Conservation (phyloP, 768 basidiomycete genomes). For the Trametes coccinea region DNA sequence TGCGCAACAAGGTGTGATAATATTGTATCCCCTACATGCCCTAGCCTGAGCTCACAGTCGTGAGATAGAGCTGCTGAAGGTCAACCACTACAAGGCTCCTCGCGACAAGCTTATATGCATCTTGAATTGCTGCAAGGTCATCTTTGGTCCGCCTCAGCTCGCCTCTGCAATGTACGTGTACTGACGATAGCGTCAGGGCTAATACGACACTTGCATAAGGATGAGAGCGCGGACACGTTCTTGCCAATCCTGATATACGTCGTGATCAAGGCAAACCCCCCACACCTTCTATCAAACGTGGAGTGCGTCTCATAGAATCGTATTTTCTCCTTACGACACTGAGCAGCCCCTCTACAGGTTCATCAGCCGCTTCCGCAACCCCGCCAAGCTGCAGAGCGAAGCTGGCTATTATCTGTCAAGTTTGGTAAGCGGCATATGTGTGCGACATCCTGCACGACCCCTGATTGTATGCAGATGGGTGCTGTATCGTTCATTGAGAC, state of each 20-base stretch:
- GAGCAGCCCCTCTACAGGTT: constrained; percentile 54
- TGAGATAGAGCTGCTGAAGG: constrained; percentile 80
- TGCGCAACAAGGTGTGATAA: constrained; percentile 73
- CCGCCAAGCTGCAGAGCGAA: constrained; percentile 88
- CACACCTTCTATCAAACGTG: constrained; percentile 90
- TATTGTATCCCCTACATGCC: too few species aligned
- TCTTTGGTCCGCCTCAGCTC: constrained; percentile 72
- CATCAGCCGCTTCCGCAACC: constrained; percentile 92
- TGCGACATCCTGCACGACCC: not conserved
- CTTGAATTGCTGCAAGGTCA: constrained; percentile 97
- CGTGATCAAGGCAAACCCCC: constrained; percentile 91
- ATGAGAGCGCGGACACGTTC: constrained; percentile 92
- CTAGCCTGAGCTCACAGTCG: not conserved
- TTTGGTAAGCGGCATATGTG: constrained; percentile 57
- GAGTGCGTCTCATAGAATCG: constrained; percentile 56
- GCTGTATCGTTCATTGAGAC: constrained; percentile 98
- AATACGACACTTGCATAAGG: constrained; percentile 80
- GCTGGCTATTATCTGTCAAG: constrained; percentile 97
- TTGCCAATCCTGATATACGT: constrained; percentile 93
- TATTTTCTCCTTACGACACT: not conserved
- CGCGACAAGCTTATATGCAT: constrained; percentile 98
- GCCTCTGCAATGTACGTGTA: constrained; percentile 10
- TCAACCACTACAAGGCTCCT: constrained; percentile 99
- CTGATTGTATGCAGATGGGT: constrained; percentile 65
- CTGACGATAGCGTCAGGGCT: constrained; percentile 54